These are phyloP conservation scores for Euphorbia lathyris DNA, from an alignment of 345 rosid genomes.

Conservation along the genomic window DNA sequence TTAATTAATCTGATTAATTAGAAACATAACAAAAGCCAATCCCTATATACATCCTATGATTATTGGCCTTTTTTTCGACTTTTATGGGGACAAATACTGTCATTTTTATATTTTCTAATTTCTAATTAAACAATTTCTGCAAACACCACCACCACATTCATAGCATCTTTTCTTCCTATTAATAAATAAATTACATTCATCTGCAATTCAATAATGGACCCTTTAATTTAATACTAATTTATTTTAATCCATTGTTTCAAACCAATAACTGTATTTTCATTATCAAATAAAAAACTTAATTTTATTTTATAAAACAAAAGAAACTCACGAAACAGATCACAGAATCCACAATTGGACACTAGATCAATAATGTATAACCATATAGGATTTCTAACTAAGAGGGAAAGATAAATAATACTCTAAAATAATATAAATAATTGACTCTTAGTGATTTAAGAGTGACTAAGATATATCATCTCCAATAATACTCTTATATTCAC, in stretches of 20 bases:
- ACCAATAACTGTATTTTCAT: slow-evolving; percentile 34
- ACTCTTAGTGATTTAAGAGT: too few relatives aligned
- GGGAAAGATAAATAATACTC: too few relatives aligned
- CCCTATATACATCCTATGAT: slow-evolving; percentile 24
- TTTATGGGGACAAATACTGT: slow-evolving; percentile 35
- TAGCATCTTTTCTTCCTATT: slow-evolving; percentile 40
- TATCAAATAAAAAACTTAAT: background rate
- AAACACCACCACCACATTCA: slow-evolving; percentile 35
- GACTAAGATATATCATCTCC: too few relatives aligned
- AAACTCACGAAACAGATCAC: too few relatives aligned
- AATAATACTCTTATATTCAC: too few relatives aligned
- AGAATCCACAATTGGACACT: too few relatives aligned
- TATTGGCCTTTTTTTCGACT: slow-evolving; percentile 31
- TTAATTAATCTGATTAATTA: background rate
- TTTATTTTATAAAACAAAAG: slow-evolving; percentile 7
- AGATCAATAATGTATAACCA: too few relatives aligned
- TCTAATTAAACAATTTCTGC: slow-evolving; percentile 7
- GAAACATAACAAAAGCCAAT: slow-evolving; percentile 13
- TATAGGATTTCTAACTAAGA: too few relatives aligned
- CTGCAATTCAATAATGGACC: slow-evolving; percentile 47
- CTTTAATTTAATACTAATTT: slow-evolving; percentile 7
- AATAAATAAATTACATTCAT: too few relatives aligned
- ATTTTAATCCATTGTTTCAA: slow-evolving; percentile 32
- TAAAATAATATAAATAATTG: too few relatives aligned
- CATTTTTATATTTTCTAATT: slow-evolving; percentile 31